Evolutionary conservation across 192 early-diverging fungal species (phyloP), one percentile per base, ranked within the genome.

Genomic region (Entrophospora sp.): DNA sequence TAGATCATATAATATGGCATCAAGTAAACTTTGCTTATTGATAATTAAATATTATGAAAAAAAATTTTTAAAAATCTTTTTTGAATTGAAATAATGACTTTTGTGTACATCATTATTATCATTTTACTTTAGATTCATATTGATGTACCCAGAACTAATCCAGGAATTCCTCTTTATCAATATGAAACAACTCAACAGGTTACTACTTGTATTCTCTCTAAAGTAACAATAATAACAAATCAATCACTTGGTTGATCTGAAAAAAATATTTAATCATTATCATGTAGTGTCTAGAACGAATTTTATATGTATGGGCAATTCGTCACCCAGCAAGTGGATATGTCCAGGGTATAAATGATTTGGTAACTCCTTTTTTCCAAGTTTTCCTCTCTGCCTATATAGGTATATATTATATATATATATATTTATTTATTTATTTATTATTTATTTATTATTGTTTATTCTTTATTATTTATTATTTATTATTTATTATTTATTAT

Each of bases 331-430:
- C 97, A n/a, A 90, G 87, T 74, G 95, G 94, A 48, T 99, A 97
- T 74, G 97, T 99, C 10, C 97, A 99, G 66, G 97, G 97, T 1
- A 99, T 99, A 68, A 97, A 99, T 76, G 97, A 99, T 69, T 77
- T 99, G 27, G 90, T 94, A 9, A 96, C 93, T 30, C 95, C 97
- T 16, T 97, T 99, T 64, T 95, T 91, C 71, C 85, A 87, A 56
- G 97, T 99, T 38, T 99, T 95, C 65, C 67, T 97, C 10, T 79
- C 84, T 58, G 79, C 81, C 0, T 81, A 85, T 59, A 80, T 89
- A 30, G 82, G 86, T 88, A 69, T 40, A 75, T 73, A n/a, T n/a
- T n/a, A n/a, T n/a, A n/a, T n/a, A n/a, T n/a, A n/a, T n/a, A n/a
- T n/a, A n/a, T n/a, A n/a, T n/a, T n/a, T 32, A 16, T 18, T 18